Conservation (phyloP, 1,284 basidiomycete species). For the Prillingera fragicola region DNA sequence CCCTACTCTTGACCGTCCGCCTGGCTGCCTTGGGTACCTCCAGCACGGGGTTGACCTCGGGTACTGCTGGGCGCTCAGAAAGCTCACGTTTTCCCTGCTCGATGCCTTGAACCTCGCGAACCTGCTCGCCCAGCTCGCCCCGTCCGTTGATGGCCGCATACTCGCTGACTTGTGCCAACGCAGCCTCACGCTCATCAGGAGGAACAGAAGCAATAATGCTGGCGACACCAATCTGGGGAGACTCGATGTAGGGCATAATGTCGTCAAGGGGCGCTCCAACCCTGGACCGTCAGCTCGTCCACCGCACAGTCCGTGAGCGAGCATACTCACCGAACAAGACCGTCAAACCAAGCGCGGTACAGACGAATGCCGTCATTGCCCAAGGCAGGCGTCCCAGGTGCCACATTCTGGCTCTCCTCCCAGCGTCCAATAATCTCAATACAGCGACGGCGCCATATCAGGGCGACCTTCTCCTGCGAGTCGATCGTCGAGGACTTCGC, state of each 20-base stretch:
- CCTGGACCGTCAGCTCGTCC: constrained; percentile 20
- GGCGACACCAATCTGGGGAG: constrained; percentile 14
- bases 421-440: constrained; percentile 19
- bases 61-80: constrained; percentile 22
- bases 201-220: constrained; percentile 23
- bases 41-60: constrained; percentile 35
- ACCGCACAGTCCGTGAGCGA: no score
- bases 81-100: constrained; percentile 25
- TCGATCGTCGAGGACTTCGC: constrained; percentile 4
- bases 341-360: constrained; percentile 43
- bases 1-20: constrained; percentile 1
- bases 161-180: constrained; percentile 25
- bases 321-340: constrained; percentile 34
- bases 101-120: constrained; percentile 22
- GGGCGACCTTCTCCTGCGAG: not conserved
- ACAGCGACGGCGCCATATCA: constrained; percentile 11
- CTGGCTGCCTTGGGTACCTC: constrained; percentile 24
- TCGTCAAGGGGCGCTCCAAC: constrained; percentile 23
- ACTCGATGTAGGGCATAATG: constrained; percentile 31
- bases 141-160: constrained; percentile 19
- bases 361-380: constrained; percentile 36
- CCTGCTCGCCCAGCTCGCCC: constrained; percentile 18
- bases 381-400: constrained; percentile 10
- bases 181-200: constrained; percentile 24
- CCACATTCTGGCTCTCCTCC: constrained; percentile 22